These are phyloP conservation scores for Candolleomyces aberdarensis DNA, from an alignment of 768 basidiomycete genomes.

Conservation along the genomic window DNA sequence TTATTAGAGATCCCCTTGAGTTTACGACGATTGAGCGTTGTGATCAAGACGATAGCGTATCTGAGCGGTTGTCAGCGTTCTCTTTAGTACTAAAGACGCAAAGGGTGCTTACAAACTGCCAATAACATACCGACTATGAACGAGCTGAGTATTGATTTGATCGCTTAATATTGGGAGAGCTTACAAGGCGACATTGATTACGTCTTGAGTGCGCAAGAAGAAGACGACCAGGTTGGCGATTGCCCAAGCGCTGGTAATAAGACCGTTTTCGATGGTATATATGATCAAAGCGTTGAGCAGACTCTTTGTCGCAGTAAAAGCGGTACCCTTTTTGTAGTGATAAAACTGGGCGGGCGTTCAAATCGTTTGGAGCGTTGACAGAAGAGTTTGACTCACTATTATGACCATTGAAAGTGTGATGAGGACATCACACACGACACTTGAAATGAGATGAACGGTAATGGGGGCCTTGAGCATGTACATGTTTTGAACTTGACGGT, in stretches of 20 bases:
- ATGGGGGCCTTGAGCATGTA: not conserved
- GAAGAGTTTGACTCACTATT: not conserved
- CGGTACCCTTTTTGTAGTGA: not conserved
- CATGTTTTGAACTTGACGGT: not conserved
- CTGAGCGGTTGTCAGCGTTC: not conserved
- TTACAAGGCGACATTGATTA: not conserved
- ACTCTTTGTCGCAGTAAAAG: not conserved
- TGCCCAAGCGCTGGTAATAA: not conserved
- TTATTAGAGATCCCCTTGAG: not conserved
- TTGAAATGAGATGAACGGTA: not conserved
- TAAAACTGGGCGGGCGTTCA: not conserved
- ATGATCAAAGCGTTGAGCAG: not conserved
- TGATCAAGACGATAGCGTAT: not conserved
- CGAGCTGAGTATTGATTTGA: not conserved
- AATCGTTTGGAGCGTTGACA: not conserved
- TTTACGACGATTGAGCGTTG: not conserved
- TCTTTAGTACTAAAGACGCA: too few relatives aligned
- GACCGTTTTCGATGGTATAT: not conserved
- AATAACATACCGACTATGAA: not conserved
- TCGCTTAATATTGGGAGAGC: not conserved
- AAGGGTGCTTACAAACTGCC: not conserved
- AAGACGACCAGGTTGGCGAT: not conserved
- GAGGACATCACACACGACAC: not conserved
- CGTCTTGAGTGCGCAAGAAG: not conserved
- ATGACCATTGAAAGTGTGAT: not conserved